Base-by-base conservation (phyloP, 306 rosid species). In the Crataegus laevigata region DNA sequence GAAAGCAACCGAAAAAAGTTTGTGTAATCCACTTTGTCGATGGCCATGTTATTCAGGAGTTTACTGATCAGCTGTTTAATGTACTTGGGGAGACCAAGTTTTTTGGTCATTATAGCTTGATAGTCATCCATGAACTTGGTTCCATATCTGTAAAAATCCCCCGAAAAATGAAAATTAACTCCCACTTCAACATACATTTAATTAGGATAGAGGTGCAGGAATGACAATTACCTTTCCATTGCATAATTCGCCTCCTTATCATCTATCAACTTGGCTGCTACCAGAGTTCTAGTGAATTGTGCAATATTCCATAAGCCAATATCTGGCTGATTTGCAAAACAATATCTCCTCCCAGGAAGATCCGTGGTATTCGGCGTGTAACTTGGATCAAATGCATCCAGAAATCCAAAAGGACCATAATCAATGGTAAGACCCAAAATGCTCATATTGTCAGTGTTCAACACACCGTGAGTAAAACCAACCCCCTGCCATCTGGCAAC, bases 361-460 rank as follows among this genome's bases (percentile, higher is more conserved):
- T 96, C 99, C 8, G 99, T 96, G 21, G 98, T 92, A 78, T 96
- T 96, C 4, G 98, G 99, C 3, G 99, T 92, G 79, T 78, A 96
- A 71, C 93, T 88, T 77, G 98, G 99, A 91, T 96, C 99, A 85
- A 96, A 96, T 67, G 99, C 99, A 89, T 92, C 99, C 87, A 96
- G 83, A 88, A 96, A 96, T 71, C 99, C 99, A 85, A 92, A 96
- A 50, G 98, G 99, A 69, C 99, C 99, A 71, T 92, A 96, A 80
- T 96, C 99, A 24, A 96, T 90, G 50, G 97, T 92, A 62, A 96
- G 96, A 79, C 99, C 99, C 89, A 96, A 87, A 87, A 96, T 85
- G 83, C 99, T 96, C 99, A 92, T 92, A 84, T 96, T 96, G 78
- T 96, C 99, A 2, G 98, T 96, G 87, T 96, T 96, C 90, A 96